phyloP scores from a whole-genome alignment of 495 filamentous ascomycete genomes.

The Apodospora peruviana region DNA sequence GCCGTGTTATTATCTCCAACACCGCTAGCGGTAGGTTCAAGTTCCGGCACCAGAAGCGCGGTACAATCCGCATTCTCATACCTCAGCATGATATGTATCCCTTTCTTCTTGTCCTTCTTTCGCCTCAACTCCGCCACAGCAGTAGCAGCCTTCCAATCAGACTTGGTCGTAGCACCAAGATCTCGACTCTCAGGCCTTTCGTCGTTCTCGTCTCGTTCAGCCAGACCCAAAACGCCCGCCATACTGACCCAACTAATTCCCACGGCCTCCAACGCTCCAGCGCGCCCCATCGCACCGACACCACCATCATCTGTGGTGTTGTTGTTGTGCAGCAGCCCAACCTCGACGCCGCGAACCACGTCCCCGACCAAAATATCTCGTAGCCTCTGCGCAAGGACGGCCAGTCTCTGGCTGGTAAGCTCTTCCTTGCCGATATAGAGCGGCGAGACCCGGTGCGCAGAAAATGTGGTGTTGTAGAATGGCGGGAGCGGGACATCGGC shows the following conservation, averaged over 20 bases:
- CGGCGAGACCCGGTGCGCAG: conserved; percentile 39
- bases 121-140: neutral
- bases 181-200: conserved; percentile 1
- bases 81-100: conserved; percentile 28
- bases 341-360: conserved; percentile 44
- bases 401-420: conserved; percentile 21
- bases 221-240: conserved; percentile 13
- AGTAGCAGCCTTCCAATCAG: neutral
- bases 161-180: neutral
- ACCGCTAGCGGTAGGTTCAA: no score
- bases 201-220: conserved; percentile 1
- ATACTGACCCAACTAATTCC: conserved; percentile 26
- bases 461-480: conserved; percentile 47
- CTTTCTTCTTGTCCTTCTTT: conserved; percentile 3
- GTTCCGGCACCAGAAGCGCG: conserved; percentile 38
- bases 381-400: conserved; percentile 29
- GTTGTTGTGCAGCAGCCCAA: no score
- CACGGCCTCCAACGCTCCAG: conserved; percentile 33
- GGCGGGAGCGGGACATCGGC: conserved; percentile 1
- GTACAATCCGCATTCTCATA: conserved; percentile 37
- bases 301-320: conserved; percentile 10
- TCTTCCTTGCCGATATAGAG: conserved; percentile 30
- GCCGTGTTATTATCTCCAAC: neutral
- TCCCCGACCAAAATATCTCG: conserved; percentile 42
- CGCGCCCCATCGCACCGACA: conserved; percentile 25